Evolutionary conservation across 768 basidiomycete genomes (phyloP), one percentile per base, ranked within the genome.

Genomic region (Trametopsis cervina): DNA sequence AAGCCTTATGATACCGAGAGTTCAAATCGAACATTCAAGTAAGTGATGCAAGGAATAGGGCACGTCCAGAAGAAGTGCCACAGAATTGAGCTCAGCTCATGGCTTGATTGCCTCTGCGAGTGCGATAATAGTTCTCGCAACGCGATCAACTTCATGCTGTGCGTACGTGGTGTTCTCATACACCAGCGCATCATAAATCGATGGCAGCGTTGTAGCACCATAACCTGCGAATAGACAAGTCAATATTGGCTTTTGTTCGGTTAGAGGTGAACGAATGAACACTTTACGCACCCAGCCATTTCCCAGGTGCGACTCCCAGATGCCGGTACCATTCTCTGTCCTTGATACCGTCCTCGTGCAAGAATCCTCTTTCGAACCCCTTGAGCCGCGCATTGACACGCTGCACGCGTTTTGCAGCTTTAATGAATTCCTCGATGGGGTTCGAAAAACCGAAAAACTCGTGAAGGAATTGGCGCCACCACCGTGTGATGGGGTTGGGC

Each of bases 311-410:
- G 38, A 91, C 86, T 39, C 76, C 89, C 9, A 91, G 72, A 65
- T 92, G 85, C 57, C 71, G 78, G 62, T 86, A 95, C 91, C 91
- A 94, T 61, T 89, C 84, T 23, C 87, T 73, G 44, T 83, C 80
- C 54, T 81, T 81, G 53, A 92, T 80, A 0, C 90, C 92, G 11
- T 69, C 79, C 57, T 83, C 70, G 9, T 78, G 79, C 49, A 92
- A 83, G 63, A 94, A 89, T 1, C 89, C 88, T 42, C 76, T 77
- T 61, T 91, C 89, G 53, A 90, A 89, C 4, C 68, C 64, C 4
- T 70, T 64, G 13, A 90, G 66, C 62, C 81, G 85, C 65, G 73
- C 65, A 63, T 89, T 89, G 15, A 74, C 76, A 45, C 58, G 68
- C 46, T 67, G 69, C 13, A 88, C 75, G 21, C 80, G 77, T 57